A percentile compares a stretch with the other conserved stretches of the same genome.
Evolutionary conservation across 23 red algal genomes (phyloP).

Genomic region (Gracilaria domingensis): DNA sequence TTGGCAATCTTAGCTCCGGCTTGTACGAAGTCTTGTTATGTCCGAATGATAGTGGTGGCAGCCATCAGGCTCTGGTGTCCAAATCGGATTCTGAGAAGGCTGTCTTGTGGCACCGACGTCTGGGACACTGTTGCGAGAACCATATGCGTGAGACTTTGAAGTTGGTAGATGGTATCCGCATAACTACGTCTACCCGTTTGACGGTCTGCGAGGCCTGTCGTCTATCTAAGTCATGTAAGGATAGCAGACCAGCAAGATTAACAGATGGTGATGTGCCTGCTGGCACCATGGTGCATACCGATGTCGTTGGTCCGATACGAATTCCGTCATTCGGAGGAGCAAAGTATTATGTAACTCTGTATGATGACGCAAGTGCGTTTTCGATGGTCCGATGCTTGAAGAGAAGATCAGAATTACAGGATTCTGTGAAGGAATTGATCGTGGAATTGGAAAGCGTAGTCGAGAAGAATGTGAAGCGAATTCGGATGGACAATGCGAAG

Average conservation of each 20-base stretch:
- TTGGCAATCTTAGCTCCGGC: not conserved
- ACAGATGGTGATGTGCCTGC: no score
- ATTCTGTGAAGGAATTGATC: no score
- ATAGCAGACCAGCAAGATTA: no score
- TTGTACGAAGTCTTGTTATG: not conserved
- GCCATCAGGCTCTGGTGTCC: not conserved
- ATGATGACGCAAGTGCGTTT: no score
- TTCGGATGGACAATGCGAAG: conserved; percentile 27
- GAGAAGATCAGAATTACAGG: no score
- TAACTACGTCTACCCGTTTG: not conserved
- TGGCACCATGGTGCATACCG: no score
- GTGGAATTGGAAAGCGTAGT: no score
- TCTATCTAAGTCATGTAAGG: not conserved
- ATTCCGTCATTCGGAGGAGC: no score
- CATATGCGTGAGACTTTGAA: not conserved
- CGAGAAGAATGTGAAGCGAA: not conserved
- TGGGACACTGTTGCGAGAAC: not conserved
- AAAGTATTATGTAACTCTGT: no score
- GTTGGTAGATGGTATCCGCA: conserved; percentile 25
- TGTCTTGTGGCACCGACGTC: not conserved
- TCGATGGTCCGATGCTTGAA: no score
- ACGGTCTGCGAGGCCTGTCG: not conserved
- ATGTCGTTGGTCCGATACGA: no score
- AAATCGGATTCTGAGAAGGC: not conserved
- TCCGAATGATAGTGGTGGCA: not conserved